Conservation (phyloP, 2,329 filamentous ascomycete genomes). For the Pseudophaeomoniella oleicola region DNA sequence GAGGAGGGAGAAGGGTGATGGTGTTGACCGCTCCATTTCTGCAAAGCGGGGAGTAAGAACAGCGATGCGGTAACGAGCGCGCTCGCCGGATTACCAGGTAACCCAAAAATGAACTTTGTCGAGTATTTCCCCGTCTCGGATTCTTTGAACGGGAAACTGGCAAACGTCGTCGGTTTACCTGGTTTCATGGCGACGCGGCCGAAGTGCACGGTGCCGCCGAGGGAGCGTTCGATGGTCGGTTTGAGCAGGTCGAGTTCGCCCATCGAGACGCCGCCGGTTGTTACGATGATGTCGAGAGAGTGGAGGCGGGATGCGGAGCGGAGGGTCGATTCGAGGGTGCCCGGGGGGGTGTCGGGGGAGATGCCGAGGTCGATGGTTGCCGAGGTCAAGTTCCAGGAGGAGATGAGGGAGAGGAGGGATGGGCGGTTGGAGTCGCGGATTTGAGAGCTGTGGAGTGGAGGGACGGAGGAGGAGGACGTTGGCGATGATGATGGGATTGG, state of each 20-base stretch:
- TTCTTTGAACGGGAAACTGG: conserved; percentile 57
- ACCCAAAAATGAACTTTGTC: conserved; percentile 64
- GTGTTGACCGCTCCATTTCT: conserved; percentile 50
- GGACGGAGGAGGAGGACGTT: conserved; percentile 61
- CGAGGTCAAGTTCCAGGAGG: conserved; percentile 51
- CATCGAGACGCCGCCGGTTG: conserved; percentile 92
- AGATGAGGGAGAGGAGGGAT: conserved; percentile 64
- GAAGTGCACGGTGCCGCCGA: conserved; percentile 91
- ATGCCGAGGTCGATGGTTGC: conserved; percentile 76
- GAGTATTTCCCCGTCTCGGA: conserved; percentile 39
- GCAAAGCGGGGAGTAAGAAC: conserved; percentile 78
- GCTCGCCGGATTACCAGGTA: conserved; percentile 88
- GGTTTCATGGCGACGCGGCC: conserved; percentile 96
- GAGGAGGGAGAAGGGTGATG: conserved; percentile 24
- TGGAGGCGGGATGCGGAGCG: conserved; percentile 51
- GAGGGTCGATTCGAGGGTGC: conserved; percentile 61
- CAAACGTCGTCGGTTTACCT: conserved; percentile 94
- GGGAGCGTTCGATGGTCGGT: conserved; percentile 77
- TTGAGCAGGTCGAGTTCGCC: conserved; percentile 94
- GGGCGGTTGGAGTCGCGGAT: conserved; percentile 90
- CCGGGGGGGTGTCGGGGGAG: conserved; percentile 41
- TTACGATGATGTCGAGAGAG: conserved; percentile 67
- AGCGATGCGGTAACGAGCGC: conserved; percentile 88
- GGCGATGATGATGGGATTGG: conserved; percentile 41
- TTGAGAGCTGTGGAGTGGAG: not conserved